phyloP scores from a whole-genome alignment of 163 green algal species.

The Chlorella variabilis region DNA sequence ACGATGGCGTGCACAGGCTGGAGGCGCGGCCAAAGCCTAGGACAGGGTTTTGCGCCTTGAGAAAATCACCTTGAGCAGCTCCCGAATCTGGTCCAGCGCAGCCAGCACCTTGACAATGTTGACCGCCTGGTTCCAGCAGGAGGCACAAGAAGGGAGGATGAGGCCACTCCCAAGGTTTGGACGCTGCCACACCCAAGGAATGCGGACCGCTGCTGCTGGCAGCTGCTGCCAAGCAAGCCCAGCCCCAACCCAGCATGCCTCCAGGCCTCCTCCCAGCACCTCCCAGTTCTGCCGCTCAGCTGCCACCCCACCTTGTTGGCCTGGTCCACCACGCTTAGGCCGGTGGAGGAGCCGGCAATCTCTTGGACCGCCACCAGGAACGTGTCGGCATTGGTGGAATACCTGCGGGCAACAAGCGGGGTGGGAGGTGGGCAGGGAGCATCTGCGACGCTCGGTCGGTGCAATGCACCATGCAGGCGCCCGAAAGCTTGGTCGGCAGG shows the following conservation, averaged over 20 bases:
- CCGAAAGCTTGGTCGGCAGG: not conserved
- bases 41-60: no score
- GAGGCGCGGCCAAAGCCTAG: no score
- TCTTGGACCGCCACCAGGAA: constrained; percentile 72
- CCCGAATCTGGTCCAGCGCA: constrained; percentile 42
- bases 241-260: not conserved
- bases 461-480: no score
- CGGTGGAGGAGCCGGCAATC: constrained; percentile 45
- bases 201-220: no score
- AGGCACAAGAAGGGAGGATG: no score
- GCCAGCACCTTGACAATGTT: constrained; percentile 46
- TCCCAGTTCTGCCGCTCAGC: constrained; percentile 6
- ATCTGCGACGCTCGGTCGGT: no score
- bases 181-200: no score
- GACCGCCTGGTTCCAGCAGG: not conserved
- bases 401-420: constrained; percentile 8
- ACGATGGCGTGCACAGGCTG: no score
- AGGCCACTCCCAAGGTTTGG: no score
- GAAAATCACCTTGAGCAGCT: constrained; percentile 33
- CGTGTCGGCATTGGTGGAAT: constrained; percentile 57
- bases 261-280: not conserved
- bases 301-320: constrained; percentile 36
- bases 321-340: constrained; percentile 64
- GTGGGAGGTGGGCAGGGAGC: not conserved
- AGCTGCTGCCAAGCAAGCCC: not conserved